phyloP scores from a whole-genome alignment of 805 yeast genomes.

The Tanozyma kutaoensis region DNA sequence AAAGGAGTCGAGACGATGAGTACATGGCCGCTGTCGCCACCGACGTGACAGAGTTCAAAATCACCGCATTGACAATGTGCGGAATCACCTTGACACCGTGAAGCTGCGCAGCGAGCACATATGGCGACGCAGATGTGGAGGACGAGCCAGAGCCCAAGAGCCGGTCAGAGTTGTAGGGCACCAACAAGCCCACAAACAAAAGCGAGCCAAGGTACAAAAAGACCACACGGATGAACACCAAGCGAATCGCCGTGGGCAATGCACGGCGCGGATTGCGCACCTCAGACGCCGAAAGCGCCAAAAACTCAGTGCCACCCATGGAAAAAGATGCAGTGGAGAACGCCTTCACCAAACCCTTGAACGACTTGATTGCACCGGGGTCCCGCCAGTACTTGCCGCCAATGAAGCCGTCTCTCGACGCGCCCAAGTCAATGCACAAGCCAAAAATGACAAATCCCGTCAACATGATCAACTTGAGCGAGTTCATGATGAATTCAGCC shows the following conservation, averaged over 20 bases:
- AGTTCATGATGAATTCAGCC: conserved; percentile 27
- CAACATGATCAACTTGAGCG: conserved; percentile 21
- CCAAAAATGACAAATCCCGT: conserved; percentile 28
- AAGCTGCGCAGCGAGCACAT: conserved; percentile 14
- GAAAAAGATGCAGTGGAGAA: conserved; percentile 28
- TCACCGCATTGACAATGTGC: conserved; percentile 18
- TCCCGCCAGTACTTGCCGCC: conserved; percentile 30
- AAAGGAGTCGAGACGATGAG: conserved; percentile 12
- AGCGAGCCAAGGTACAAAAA: conserved; percentile 27
- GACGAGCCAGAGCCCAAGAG: conserved; percentile 22
- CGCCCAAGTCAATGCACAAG: conserved; percentile 24
- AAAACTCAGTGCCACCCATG: conserved; percentile 27
- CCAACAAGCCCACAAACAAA: conserved; percentile 23
- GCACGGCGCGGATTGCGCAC: conserved; percentile 24
- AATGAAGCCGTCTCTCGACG: conserved; percentile 17
- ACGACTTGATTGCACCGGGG: conserved; percentile 23
- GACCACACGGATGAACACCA: conserved; percentile 23
- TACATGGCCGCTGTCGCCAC: conserved; percentile 20
- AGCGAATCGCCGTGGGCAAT: conserved; percentile 27
- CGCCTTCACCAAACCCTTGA: conserved; percentile 26
- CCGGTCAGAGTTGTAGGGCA: conserved; percentile 17
- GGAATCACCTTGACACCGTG: conserved; percentile 15
- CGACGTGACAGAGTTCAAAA: conserved; percentile 17
- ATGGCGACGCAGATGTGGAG: conserved; percentile 15
- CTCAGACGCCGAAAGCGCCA: conserved; percentile 25